Percentiles rank a stretch among this genome's conserved stretches.
Conservation (phyloP, 495 filamentous ascomycete genomes). For the Lophiostoma macrostomum region DNA sequence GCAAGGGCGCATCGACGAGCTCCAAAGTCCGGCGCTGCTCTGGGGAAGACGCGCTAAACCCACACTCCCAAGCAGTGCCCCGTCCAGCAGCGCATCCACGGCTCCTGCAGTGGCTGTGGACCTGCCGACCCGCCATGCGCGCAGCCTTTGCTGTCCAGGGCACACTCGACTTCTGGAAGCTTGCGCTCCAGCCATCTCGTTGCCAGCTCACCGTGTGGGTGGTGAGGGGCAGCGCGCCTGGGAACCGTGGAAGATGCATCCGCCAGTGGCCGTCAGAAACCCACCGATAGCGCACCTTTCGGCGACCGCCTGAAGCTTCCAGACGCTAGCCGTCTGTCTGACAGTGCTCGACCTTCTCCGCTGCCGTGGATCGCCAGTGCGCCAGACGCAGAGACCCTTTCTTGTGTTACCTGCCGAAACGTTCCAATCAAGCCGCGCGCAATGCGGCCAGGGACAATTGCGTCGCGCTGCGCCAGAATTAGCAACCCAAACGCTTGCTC, state of each 20-base stretch:
- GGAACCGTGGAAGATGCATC: too few relatives aligned
- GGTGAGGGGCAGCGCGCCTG: conserved; percentile 4
- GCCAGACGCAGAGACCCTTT: conserved; percentile 6
- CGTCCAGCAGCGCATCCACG: not conserved
- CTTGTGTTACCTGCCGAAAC: conserved; percentile 8
- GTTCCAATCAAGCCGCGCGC: not conserved
- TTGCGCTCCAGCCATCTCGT: not conserved
- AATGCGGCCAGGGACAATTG: not conserved
- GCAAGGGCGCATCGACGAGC: not conserved
- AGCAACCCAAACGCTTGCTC: conserved; percentile 14
- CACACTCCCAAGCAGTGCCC: conserved; percentile 11
- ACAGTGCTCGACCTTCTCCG: not conserved
- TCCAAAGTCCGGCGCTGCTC: too few relatives aligned
- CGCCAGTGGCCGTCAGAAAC: too few relatives aligned
- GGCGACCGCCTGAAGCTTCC: conserved; percentile 1
- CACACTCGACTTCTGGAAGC: not conserved
- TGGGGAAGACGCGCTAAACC: too few relatives aligned
- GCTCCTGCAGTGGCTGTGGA: conserved; percentile 12
- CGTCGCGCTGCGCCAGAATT: too few relatives aligned
- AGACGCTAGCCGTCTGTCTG: not conserved
- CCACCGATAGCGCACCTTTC: not conserved
- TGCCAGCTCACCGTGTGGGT: not conserved
- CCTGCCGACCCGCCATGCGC: too few relatives aligned
- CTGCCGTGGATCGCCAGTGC: conserved; percentile 7
- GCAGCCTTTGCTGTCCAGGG: not conserved